Conservation (phyloP, 306 rosid genomes). For the Urtica urens region DNA sequence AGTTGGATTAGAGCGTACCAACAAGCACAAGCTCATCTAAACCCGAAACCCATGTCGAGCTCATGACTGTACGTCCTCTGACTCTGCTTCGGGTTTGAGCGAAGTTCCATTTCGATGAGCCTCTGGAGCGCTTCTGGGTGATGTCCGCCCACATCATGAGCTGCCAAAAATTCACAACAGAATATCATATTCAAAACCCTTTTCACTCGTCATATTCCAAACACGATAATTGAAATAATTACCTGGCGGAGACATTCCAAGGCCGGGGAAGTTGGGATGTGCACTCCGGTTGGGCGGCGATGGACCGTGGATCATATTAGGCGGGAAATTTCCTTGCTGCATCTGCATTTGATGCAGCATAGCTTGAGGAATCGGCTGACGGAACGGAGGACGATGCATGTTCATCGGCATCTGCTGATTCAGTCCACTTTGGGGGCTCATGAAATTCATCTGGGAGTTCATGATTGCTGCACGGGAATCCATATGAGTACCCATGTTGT, state of each 20-base stretch:
- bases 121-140: slow-evolving; percentile 79
- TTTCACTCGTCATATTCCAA: no score
- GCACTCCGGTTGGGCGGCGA: slow-evolving; percentile 29
- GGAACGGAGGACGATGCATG: slow-evolving; percentile 67
- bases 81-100: slow-evolving; percentile 44
- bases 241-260: slow-evolving; percentile 65
- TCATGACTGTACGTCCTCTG: slow-evolving; percentile 51
- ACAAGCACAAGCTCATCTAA: slow-evolving; percentile 34
- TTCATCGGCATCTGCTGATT: slow-evolving; percentile 60
- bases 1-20: no score
- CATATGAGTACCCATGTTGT: slow-evolving; percentile 40
- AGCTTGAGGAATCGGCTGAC: slow-evolving; percentile 58
- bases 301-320: slow-evolving; percentile 54
- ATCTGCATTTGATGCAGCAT: slow-evolving; percentile 66
- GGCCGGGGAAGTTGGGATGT: slow-evolving; percentile 42
- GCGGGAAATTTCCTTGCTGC: slow-evolving; percentile 52
- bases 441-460: slow-evolving; percentile 47
- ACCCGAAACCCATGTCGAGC: slow-evolving; percentile 80
- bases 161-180: slow-evolving; percentile 22
- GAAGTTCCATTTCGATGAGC: slow-evolving; percentile 80
- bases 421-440: slow-evolving; percentile 46
- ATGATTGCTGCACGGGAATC: slow-evolving; percentile 56
- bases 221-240: no score
- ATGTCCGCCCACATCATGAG: slow-evolving; percentile 47
- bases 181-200: no score